Conservation (phyloP, 768 basidiomycete species). For the Leccinellum albellum region DNA sequence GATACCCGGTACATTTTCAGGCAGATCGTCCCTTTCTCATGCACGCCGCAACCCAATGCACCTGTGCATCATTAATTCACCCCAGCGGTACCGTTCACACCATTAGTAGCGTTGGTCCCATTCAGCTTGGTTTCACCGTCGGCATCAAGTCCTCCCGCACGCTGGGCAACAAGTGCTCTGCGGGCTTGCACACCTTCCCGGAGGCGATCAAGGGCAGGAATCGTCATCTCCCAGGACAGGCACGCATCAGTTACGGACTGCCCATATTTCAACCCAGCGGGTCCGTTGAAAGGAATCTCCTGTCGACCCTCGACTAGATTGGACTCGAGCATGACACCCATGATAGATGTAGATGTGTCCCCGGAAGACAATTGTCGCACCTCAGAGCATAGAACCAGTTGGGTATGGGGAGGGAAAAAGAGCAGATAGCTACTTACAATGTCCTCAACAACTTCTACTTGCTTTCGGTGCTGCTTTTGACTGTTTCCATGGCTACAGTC, state of each 20-base stretch:
- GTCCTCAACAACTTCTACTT: slow-evolving; percentile 85
- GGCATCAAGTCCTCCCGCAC: slow-evolving; percentile 12
- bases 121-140: slow-evolving; percentile 9
- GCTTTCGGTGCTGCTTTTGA: slow-evolving; percentile 84
- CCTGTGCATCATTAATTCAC: slow-evolving; percentile 15
- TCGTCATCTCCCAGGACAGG: slow-evolving; percentile 85
- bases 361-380: slow-evolving; percentile 67
- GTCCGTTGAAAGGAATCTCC: slow-evolving; percentile 72
- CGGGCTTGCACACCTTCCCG: slow-evolving; percentile 86
- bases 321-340: slow-evolving; percentile 95
- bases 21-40: not conserved
- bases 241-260: slow-evolving; percentile 88
- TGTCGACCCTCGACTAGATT: slow-evolving; percentile 87
- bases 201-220: slow-evolving; percentile 76
- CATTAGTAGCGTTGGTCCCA: slow-evolving; percentile 12
- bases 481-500: slow-evolving; percentile 98
- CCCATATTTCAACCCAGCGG: slow-evolving; percentile 72
- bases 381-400: slow-evolving; percentile 34
- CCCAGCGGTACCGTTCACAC: slow-evolving; percentile 9
- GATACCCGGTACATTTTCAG: not conserved
- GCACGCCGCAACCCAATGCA: not conserved
- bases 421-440: slow-evolving; percentile 53
- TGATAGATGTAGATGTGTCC: slow-evolving; percentile 69
- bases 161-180: slow-evolving; percentile 44
- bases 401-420: slow-evolving; percentile 6